These are phyloP conservation scores for Scutellaria baicalensis DNA, from an alignment of 257 asterid species.

Conservation along the genomic window DNA sequence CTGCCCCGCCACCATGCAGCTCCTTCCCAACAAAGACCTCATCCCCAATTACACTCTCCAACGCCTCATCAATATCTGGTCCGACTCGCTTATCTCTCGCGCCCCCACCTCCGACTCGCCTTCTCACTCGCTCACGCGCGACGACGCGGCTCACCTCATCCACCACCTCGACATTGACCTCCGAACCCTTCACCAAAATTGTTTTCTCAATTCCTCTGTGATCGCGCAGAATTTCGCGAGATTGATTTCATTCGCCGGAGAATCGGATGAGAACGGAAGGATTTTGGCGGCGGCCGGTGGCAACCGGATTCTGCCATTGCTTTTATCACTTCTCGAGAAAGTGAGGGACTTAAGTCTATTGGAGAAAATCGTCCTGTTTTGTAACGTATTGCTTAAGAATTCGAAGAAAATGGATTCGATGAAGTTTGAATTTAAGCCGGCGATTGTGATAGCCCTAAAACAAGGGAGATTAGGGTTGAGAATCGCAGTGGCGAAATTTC, in stretches of 20 bases:
- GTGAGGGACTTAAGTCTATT: conserved; percentile 6
- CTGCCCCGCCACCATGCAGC: conserved; percentile 95
- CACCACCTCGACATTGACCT: conserved; percentile 29
- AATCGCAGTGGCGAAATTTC: conserved; percentile 26
- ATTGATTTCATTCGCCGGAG: conserved; percentile 36
- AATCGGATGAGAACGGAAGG: conserved; percentile 31
- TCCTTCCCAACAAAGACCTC: conserved; percentile 46
- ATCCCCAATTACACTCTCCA: conserved; percentile 72
- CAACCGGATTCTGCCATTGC: conserved; percentile 19
- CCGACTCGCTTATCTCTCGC: conserved; percentile 34
- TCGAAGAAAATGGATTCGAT: neutral
- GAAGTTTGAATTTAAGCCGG: conserved; percentile 15
- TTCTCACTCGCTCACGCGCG: conserved; percentile 15
- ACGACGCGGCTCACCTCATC: conserved; percentile 33
- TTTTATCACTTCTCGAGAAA: conserved; percentile 7
- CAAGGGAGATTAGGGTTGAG: conserved; percentile 33
- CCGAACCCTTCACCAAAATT: neutral
- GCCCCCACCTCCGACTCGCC: neutral
- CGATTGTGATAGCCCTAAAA: conserved; percentile 21
- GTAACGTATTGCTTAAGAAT: conserved; percentile 22
- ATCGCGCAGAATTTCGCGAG: conserved; percentile 13
- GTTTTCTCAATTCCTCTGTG: neutral
- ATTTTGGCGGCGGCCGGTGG: conserved; percentile 16
- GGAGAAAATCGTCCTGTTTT: conserved; percentile 32
- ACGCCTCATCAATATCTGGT: conserved; percentile 74